These are phyloP conservation scores for Fusarium avenaceum DNA, from an alignment of 2,329 filamentous ascomycete species.

Conservation along the genomic window DNA sequence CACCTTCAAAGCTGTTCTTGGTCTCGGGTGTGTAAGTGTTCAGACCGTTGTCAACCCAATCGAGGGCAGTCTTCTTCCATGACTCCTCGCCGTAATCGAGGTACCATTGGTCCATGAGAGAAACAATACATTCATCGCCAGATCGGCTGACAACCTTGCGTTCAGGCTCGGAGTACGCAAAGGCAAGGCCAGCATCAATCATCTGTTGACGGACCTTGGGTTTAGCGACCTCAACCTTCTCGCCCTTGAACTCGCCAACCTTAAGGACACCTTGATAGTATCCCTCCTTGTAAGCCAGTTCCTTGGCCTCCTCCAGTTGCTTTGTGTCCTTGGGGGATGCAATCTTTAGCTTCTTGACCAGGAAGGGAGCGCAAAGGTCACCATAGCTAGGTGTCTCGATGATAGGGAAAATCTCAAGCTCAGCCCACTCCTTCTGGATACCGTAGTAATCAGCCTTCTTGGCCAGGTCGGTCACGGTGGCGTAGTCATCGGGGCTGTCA, in stretches of 20 bases:
- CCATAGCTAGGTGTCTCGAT: slow-evolving; percentile 91
- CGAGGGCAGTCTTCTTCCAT: slow-evolving; percentile 83
- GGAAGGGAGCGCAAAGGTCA: slow-evolving; percentile 82
- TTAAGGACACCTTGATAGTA: slow-evolving; percentile 96
- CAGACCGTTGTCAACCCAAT: slow-evolving; percentile 78
- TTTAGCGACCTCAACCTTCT: slow-evolving; percentile 89
- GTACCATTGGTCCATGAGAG: slow-evolving; percentile 97
- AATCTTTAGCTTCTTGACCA: slow-evolving; percentile 96
- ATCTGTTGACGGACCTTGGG: slow-evolving; percentile 84
- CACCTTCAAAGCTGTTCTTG: slow-evolving; percentile 84
- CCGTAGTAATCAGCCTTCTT: slow-evolving; percentile 98
- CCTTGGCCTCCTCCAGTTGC: slow-evolving; percentile 91
- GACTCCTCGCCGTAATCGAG: slow-evolving; percentile 93
- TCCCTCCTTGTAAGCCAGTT: slow-evolving; percentile 95
- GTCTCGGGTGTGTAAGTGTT: slow-evolving; percentile 86
- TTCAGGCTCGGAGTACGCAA: slow-evolving; percentile 94
- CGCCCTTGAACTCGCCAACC: slow-evolving; percentile 87
- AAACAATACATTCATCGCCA: slow-evolving; percentile 92
- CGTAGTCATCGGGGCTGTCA: slow-evolving; percentile 93
- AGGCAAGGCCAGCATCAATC: slow-evolving; percentile 82
- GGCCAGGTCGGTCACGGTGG: slow-evolving; percentile 85
- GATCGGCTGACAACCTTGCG: slow-evolving; percentile 89
- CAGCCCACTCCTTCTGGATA: slow-evolving; percentile 96
- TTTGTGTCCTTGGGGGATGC: slow-evolving; percentile 94
- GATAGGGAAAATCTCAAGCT: slow-evolving; percentile 88